Evolutionary conservation across 441 rosid species (phyloP), one percentile per base, ranked within the genome.

Genomic region (Mallotus japonicus): DNA sequence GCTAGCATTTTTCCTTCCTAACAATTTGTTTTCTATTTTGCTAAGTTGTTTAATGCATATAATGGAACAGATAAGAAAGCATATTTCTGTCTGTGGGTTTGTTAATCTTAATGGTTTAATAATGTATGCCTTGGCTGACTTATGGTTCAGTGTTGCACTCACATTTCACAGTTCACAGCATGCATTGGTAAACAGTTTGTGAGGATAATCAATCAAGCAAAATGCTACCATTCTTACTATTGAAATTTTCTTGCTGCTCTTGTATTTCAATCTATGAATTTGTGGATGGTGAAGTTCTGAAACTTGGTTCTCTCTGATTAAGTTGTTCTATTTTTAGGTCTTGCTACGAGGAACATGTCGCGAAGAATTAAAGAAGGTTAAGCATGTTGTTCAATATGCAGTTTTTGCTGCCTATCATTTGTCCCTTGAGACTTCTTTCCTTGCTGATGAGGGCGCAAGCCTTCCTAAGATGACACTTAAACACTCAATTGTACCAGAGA

Each of bases 391-490:
- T 78, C 98, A 91, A 63, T 92, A 79, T 77, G 97, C 99, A 32
- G 88, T 91, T 56, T 95, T 95, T 89, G 99, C 99, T 8, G 99
- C 99, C 58, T 89, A 95, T 87, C 99, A 95, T 78, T 79, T 95
- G 69, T 92, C 95, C 17, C 89, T 95, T 24, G 97, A 95, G 84
- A 92, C 99, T 68, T 95, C 96, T 60, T 95, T 92, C 78, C 99
- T 95, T 75, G 99, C 95, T 34, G 99, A 95, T 71, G 99, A 95
- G 87, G 99, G 99, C 70, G 99, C 99, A 78, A 87, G 89, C 63
- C 89, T 95, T 75, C 98, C 99, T 78, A 87, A 76, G 77, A 79
- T 82, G 80, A 75, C 56, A 60, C 77, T 75, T 58, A 90, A 83
- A 71, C 81, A 72, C 72, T 79, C 88, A 11, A 62, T 85, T 76